A percentile compares a stretch with the other conserved stretches of the same genome.
Evolutionary conservation across 495 filamentous ascomycete species (phyloP).

Genomic region (Astrothelium macrocarpum): DNA sequence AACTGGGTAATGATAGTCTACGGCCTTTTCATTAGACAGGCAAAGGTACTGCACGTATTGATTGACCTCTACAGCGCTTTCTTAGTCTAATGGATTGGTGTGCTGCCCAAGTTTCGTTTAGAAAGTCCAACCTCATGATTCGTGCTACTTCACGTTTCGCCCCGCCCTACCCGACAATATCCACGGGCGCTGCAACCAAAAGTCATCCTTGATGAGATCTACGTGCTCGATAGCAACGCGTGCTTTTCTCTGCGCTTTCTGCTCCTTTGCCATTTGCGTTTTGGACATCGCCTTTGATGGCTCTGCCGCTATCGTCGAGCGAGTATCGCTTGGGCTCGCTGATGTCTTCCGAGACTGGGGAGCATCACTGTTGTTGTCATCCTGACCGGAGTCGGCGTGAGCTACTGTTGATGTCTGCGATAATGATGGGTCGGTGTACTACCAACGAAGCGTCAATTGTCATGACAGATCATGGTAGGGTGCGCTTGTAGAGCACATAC

Average conservation of each 20-base stretch:
- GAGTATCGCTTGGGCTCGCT: not conserved
- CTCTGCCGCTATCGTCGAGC: not conserved
- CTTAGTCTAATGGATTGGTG: no score
- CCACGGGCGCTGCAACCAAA: slow-evolving; percentile 84
- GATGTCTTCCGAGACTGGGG: not conserved
- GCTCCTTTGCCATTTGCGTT: slow-evolving; percentile 67
- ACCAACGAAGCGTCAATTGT: not conserved
- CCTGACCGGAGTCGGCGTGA: not conserved
- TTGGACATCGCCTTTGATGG: slow-evolving; percentile 47
- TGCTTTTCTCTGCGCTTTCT: slow-evolving; percentile 64
- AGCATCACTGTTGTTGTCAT: not conserved
- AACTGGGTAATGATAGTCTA: no score
- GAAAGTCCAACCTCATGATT: no score
- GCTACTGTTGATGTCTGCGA: not conserved
- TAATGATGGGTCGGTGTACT: not conserved
- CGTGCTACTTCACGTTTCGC: slow-evolving; percentile 39
- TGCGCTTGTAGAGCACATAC: not conserved
- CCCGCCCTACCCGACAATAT: slow-evolving; percentile 62
- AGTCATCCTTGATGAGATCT: slow-evolving; percentile 89
- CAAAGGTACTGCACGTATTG: no score
- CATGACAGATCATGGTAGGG: not conserved
- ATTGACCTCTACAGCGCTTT: no score
- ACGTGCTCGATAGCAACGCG: slow-evolving; percentile 70
- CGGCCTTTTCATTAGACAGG: no score
- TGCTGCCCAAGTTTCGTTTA: no score